Percentiles rank a stretch among this genome's conserved stretches.
phyloP scores from a whole-genome alignment of 208 protist species.

The Leishmania amazonensis region DNA sequence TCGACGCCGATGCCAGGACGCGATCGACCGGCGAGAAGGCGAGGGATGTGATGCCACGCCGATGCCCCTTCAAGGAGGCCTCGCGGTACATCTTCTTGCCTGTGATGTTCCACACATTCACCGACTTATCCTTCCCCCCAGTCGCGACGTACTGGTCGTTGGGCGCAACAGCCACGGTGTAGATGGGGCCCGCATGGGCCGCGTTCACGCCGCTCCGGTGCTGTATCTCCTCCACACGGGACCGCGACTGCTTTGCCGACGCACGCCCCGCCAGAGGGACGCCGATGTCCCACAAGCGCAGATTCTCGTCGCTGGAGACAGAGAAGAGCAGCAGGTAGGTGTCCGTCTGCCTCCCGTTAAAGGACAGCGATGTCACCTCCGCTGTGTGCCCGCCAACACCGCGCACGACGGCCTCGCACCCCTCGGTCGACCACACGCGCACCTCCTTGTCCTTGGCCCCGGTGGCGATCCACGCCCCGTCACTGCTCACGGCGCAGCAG shows the following conservation, averaged over 20 bases:
- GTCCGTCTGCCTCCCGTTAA: constrained; percentile 71
- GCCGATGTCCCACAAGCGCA: constrained; percentile 87
- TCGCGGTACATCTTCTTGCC: constrained; percentile 85
- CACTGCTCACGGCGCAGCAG: constrained; percentile 69
- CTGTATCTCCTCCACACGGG: constrained; percentile 24
- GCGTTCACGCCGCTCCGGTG: constrained; percentile 72
- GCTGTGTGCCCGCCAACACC: constrained; percentile 71
- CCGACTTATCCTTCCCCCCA: constrained; percentile 87
- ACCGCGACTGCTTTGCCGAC: neutral
- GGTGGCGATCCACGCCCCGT: constrained; percentile 76
- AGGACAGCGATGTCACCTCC: constrained; percentile 78
- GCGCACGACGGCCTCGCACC: constrained; percentile 65
- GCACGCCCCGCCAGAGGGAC: constrained; percentile 28
- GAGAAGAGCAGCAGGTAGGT: constrained; percentile 79
- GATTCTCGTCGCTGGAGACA: constrained; percentile 75
- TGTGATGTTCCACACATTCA: constrained; percentile 80
- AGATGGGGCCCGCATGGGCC: constrained; percentile 82
- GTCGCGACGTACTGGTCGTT: constrained; percentile 92
- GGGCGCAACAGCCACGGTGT: constrained; percentile 75
- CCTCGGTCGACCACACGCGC: constrained; percentile 83
- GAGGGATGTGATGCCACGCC: constrained; percentile 75
- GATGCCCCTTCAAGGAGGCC: constrained; percentile 80
- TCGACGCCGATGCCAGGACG: constrained; percentile 83
- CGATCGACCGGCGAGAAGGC: constrained; percentile 85
- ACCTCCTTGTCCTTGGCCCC: constrained; percentile 84